Conservation (phyloP, 768 basidiomycete genomes). For the Lentinus tigrinus region DNA sequence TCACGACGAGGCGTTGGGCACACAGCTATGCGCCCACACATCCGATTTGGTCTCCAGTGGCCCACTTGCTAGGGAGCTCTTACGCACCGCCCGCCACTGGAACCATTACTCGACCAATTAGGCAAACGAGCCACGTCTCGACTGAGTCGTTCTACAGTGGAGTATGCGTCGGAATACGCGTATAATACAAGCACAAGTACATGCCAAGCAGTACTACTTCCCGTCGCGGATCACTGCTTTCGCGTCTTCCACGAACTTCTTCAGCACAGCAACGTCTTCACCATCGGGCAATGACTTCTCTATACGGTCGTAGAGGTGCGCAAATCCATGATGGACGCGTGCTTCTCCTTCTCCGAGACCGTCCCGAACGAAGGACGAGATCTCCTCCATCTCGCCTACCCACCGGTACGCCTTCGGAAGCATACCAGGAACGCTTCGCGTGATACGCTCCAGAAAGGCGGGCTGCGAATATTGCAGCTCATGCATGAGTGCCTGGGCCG, state of each 20-base stretch:
- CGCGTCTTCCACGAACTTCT: slow-evolving; percentile 46
- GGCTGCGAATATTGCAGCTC: slow-evolving; percentile 51
- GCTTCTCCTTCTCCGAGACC: slow-evolving; percentile 27
- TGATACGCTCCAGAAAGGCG: slow-evolving; percentile 39
- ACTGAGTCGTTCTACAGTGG: too few species aligned
- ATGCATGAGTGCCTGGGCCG: slow-evolving; percentile 52
- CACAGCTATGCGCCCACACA: too few species aligned
- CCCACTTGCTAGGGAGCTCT: too few species aligned
- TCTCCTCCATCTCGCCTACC: slow-evolving; percentile 66
- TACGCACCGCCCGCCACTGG: too few species aligned
- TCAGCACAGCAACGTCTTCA: slow-evolving; percentile 40
- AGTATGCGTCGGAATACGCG: too few species aligned
- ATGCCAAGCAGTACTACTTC: background rate
- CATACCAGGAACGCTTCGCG: slow-evolving; percentile 44
- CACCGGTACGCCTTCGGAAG: slow-evolving; percentile 64
- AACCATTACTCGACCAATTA: too few species aligned
- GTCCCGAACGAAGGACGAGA: slow-evolving; percentile 47
- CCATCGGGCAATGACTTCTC: slow-evolving; percentile 33
- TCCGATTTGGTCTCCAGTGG: too few species aligned
- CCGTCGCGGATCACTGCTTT: slow-evolving; percentile 23
- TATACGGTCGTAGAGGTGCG: slow-evolving; percentile 44
- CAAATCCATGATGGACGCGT: slow-evolving; percentile 47
- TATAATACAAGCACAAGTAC: too few species aligned
- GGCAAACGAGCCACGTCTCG: too few species aligned
- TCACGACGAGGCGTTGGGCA: too few species aligned